Evolutionary conservation across 208 protist genomes (phyloP), one percentile per base, ranked within the genome.

Genomic region (Crithidia expoeki): DNA sequence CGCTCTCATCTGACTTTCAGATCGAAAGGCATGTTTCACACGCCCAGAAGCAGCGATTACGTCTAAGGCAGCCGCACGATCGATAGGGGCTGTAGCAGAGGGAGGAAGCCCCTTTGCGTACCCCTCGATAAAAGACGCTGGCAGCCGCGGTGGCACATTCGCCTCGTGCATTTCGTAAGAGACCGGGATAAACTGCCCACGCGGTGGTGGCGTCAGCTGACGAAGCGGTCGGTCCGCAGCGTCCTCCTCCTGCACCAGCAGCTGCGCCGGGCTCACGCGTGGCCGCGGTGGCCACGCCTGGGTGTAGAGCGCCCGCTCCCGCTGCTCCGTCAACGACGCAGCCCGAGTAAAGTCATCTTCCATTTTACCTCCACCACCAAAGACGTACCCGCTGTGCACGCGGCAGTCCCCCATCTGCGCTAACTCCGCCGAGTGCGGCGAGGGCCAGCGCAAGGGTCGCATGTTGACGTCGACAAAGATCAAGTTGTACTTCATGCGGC

Each of bases 401-500:
- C 78, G 78, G 51, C 80, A 85, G 49, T 79, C 79, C 11, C 73
- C 76, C 47, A 79, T 75, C 23, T 59, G 64, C 34, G 74, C 69
- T 40, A 88, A 55, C 57, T 68, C 71, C 4, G 65, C 55, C 12
- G 74, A 60, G 14, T 51, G 46, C 40, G 83, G 42, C 14, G 80
- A 80, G 12, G 71, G 74, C 67, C 76, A 85, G 36, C 74, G 81
- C 32, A 93, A 34, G 19, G 88, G 84, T 21, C 55, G 78, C 81
- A 90, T 83, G 36, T 74, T n/a, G 21, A 65, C 80, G 53, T 92
- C 88, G 4, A 96, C 91, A 21, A 90, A 69, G 52, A 96, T 76
- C 11, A 91, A 51, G 68, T 89, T 86, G 79, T 89, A 96, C 65
- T 76, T 74, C 32, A 51, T 69, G n/a, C 84, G 82, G 75, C 91